Evolutionary conservation across 768 basidiomycete genomes (phyloP).

Genomic region (Porphyrellus cyaneotinctus): DNA sequence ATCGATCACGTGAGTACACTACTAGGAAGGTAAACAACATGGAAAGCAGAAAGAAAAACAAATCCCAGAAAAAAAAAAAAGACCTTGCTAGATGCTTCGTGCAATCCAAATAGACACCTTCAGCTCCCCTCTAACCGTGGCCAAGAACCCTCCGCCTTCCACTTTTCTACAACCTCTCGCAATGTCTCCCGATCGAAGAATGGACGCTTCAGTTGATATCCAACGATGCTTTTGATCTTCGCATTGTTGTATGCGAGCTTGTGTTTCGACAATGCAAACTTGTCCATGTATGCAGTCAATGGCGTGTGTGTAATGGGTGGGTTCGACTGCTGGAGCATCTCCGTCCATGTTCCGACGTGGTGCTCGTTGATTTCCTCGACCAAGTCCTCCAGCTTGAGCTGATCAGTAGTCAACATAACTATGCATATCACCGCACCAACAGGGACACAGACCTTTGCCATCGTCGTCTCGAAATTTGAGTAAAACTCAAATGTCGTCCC

Average conservation of each 20-base stretch:
- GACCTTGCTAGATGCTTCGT: constrained; percentile 14
- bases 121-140: constrained; percentile 22
- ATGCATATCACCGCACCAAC: background rate
- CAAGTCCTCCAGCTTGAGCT: constrained; percentile 65
- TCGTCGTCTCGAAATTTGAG: constrained; percentile 60
- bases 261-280: constrained; percentile 66
- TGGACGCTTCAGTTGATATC: constrained; percentile 63
- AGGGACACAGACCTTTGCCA: constrained; percentile 52
- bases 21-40: constrained; percentile 1
- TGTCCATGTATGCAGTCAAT: constrained; percentile 76
- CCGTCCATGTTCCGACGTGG: constrained; percentile 78
- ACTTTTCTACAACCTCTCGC: constrained; percentile 71
- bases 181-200: constrained; percentile 58
- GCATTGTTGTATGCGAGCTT: constrained; percentile 61
- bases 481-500: constrained; percentile 81
- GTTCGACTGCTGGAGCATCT: constrained; percentile 69
- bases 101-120: background rate
- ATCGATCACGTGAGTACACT: too few relatives aligned
- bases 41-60: constrained; percentile 9
- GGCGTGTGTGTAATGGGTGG: constrained; percentile 72
- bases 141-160: constrained; percentile 63
- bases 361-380: constrained; percentile 84
- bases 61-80: constrained; percentile 14
- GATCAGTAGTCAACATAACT: background rate
- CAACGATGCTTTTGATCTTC: constrained; percentile 71